These are phyloP conservation scores for Aspergillus novoparasiticus DNA, from an alignment of 2,329 filamentous ascomycete species.

Conservation along the genomic window DNA sequence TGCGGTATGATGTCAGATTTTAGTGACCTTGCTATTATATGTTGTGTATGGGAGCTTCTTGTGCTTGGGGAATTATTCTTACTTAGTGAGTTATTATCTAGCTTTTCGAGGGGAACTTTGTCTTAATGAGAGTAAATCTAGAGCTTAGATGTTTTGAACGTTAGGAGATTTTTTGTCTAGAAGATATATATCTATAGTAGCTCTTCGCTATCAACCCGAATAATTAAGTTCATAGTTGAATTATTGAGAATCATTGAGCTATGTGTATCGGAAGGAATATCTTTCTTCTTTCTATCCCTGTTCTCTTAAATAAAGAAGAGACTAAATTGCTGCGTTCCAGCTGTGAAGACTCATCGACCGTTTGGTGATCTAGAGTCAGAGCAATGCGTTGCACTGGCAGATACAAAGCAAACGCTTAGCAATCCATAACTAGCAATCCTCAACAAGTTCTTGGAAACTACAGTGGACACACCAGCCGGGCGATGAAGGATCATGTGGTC, in stretches of 20 bases:
- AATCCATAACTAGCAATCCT: background rate
- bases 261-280: background rate
- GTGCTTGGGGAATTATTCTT: background rate
- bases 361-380: background rate
- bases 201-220: background rate
- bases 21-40: too few species aligned
- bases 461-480: background rate
- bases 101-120: background rate
- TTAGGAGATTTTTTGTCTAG: too few species aligned
- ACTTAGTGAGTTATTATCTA: background rate
- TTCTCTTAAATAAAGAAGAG: background rate
- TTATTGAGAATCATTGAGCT: background rate
- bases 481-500: background rate
- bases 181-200: too few species aligned
- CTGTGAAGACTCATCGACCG: background rate
- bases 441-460: background rate
- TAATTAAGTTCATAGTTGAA: background rate
- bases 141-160: background rate
- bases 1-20: background rate
- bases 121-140: background rate
- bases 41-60: background rate
- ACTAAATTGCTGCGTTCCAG: background rate
- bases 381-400: background rate
- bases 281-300: background rate
- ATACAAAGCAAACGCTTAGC: background rate